Conservation (phyloP, 768 basidiomycete genomes). For the Boletus eberwhitei region DNA sequence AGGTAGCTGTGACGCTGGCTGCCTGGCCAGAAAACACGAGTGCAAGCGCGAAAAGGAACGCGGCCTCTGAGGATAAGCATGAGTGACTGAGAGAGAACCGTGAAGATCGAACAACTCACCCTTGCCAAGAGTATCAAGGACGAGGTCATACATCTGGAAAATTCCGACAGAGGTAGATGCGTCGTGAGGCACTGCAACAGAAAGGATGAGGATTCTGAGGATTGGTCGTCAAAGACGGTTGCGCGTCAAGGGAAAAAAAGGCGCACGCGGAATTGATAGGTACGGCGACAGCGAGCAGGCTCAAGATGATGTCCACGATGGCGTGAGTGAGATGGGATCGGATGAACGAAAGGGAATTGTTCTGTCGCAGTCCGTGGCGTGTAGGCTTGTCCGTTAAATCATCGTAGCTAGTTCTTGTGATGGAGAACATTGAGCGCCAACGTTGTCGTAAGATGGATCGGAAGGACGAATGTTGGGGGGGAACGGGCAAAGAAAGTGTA, state of each 20-base stretch:
- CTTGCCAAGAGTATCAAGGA: slow-evolving; percentile 38
- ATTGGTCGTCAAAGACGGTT: neutral
- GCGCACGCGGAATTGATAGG: slow-evolving; percentile 42
- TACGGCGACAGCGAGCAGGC: slow-evolving; percentile 43
- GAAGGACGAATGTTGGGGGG: neutral
- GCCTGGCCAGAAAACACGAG: slow-evolving; percentile 46
- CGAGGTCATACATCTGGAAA: slow-evolving; percentile 40
- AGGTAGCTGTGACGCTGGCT: slow-evolving; percentile 48
- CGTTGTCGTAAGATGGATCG: neutral
- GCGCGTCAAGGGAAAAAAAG: neutral
- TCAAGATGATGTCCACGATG: slow-evolving; percentile 43
- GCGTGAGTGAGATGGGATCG: slow-evolving; percentile 41
- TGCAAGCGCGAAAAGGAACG: slow-evolving; percentile 46
- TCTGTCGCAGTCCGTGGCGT: slow-evolving; percentile 23
- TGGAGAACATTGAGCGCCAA: slow-evolving; percentile 3
- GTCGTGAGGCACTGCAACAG: slow-evolving; percentile 16
- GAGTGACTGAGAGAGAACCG: neutral
- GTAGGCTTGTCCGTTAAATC: slow-evolving; percentile 4
- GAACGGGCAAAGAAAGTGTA: slow-evolving; percentile 27
- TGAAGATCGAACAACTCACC: slow-evolving; percentile 19
- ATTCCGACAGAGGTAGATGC: slow-evolving; percentile 33
- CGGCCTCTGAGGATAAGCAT: slow-evolving; percentile 15
- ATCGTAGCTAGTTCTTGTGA: slow-evolving; percentile 4
- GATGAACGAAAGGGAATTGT: slow-evolving; percentile 36
- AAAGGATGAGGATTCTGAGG: slow-evolving; percentile 37